A percentile compares a stretch with the other conserved stretches of the same genome.
Evolutionary conservation across 2,329 filamentous ascomycete genomes (phyloP).

Genomic region (Penicillium sp.): DNA sequence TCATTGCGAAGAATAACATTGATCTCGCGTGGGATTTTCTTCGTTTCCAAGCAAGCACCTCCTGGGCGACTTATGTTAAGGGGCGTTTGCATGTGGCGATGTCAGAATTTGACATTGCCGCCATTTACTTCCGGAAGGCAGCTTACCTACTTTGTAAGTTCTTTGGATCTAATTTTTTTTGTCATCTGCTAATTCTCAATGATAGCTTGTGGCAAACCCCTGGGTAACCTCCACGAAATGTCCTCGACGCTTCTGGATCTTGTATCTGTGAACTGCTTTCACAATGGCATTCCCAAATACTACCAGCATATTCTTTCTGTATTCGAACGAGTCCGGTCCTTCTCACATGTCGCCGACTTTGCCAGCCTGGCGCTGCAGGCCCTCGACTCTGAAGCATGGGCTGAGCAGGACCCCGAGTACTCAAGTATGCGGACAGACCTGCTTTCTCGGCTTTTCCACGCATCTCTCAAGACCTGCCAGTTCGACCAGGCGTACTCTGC

Average conservation of each 20-base stretch:
- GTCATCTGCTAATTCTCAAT: slow-evolving; percentile 18
- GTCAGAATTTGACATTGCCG: slow-evolving; percentile 71
- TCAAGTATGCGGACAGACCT: slow-evolving; percentile 63
- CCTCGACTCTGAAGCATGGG: slow-evolving; percentile 34
- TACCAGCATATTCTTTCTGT: slow-evolving; percentile 82
- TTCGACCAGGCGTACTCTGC: slow-evolving; percentile 82
- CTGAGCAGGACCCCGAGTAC: slow-evolving; percentile 38
- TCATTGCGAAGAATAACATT: slow-evolving; percentile 67
- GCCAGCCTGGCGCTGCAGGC: slow-evolving; percentile 72
- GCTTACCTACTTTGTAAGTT: slow-evolving; percentile 79
- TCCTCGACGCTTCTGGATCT: slow-evolving; percentile 68
- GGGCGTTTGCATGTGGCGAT: slow-evolving; percentile 74
- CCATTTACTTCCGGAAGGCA: slow-evolving; percentile 75
- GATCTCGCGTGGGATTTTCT: slow-evolving; percentile 66
- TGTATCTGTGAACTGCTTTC: slow-evolving; percentile 66
- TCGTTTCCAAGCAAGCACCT: slow-evolving; percentile 59
- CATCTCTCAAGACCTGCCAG: slow-evolving; percentile 73
- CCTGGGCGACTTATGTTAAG: slow-evolving; percentile 74
- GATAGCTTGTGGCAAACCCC: slow-evolving; percentile 44
- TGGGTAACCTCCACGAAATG: slow-evolving; percentile 47
- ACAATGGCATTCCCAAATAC: slow-evolving; percentile 77
- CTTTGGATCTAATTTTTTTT: background rate
- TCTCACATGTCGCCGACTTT: slow-evolving; percentile 82
- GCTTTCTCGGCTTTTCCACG: slow-evolving; percentile 79
- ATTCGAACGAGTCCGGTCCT: slow-evolving; percentile 74